Percentiles rank a stretch among this genome's conserved stretches.
These are phyloP conservation scores for Xylaria sp. DNA, from an alignment of 2,329 filamentous ascomycete species.

Conservation along the genomic window DNA sequence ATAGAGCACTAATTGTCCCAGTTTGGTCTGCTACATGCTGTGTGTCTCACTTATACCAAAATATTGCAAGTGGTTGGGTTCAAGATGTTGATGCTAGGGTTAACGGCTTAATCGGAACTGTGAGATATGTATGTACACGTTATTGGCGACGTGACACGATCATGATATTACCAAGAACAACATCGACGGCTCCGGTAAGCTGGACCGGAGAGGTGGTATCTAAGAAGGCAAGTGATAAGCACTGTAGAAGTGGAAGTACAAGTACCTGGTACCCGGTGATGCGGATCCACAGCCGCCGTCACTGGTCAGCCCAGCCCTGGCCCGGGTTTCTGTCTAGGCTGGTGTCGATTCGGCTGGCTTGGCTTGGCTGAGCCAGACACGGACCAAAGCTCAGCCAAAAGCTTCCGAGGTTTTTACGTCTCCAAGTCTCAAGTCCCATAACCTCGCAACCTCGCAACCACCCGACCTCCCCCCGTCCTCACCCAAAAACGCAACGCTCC, in stretches of 20 bases:
- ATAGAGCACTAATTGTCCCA: constrained; percentile 36
- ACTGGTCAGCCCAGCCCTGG: constrained; percentile 4
- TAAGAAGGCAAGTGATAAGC: not conserved
- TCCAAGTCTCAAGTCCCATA: constrained; percentile 25
- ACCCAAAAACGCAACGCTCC: constrained; percentile 29
- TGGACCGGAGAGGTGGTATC: too few relatives aligned
- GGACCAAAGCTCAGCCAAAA: constrained; percentile 25
- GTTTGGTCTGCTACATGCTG: constrained; percentile 7
- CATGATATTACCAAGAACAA: too few relatives aligned
- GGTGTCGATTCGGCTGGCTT: not conserved
- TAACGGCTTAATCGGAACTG: too few relatives aligned
- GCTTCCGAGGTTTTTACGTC: constrained; percentile 41
- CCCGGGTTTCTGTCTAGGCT: constrained; percentile 1
- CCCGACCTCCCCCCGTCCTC: constrained; percentile 10
- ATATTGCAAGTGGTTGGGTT: too few relatives aligned
- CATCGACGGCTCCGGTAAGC: too few relatives aligned
- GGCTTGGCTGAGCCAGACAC: constrained; percentile 11
- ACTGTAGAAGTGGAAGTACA: too few relatives aligned
- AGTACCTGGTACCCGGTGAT: too few relatives aligned
- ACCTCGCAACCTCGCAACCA: constrained; percentile 28
- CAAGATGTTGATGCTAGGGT: too few relatives aligned
- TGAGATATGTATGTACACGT: too few relatives aligned
- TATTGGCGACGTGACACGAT: too few relatives aligned
- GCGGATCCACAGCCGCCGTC: constrained; percentile 21
- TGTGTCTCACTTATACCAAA: too few relatives aligned